Evolutionary conservation across 2,329 filamentous ascomycete species (phyloP).

Genomic region (Hymenoscyphus scutula): DNA sequence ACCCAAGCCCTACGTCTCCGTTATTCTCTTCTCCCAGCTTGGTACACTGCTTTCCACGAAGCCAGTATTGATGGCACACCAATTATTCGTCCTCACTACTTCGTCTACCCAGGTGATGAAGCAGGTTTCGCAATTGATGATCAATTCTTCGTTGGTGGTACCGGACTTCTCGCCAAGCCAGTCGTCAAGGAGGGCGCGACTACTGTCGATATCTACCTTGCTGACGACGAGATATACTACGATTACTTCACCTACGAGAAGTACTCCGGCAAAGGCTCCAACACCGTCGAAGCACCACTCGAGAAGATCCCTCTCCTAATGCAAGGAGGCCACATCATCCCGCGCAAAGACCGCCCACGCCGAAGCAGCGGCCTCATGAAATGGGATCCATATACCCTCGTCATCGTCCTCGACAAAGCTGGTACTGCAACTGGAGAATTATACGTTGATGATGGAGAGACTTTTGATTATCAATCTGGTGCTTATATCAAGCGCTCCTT

Average conservation of each 20-base stretch:
- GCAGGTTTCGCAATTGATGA: slow-evolving; percentile 85
- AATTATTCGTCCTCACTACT: slow-evolving; percentile 89
- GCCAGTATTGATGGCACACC: slow-evolving; percentile 80
- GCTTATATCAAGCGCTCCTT: slow-evolving; percentile 88
- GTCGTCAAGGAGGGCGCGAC: slow-evolving; percentile 74
- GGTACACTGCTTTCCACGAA: slow-evolving; percentile 96
- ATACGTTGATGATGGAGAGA: slow-evolving; percentile 92
- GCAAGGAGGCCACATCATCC: slow-evolving; percentile 88
- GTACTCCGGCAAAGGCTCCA: slow-evolving; percentile 67
- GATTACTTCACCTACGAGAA: slow-evolving; percentile 89
- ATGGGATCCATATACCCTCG: slow-evolving; percentile 91
- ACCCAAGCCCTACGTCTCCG: slow-evolving; percentile 83
- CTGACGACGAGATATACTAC: slow-evolving; percentile 87
- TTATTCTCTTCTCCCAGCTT: slow-evolving; percentile 85
- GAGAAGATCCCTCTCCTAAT: slow-evolving; percentile 88
- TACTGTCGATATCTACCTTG: slow-evolving; percentile 77
- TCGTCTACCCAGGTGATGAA: slow-evolving; percentile 84
- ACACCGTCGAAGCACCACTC: slow-evolving; percentile 70
- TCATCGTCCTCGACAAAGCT: slow-evolving; percentile 67
- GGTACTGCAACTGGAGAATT: slow-evolving; percentile 77
- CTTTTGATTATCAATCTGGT: slow-evolving; percentile 80
- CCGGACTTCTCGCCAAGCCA: slow-evolving; percentile 89
- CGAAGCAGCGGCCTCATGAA: slow-evolving; percentile 86
- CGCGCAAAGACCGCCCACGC: slow-evolving; percentile 82
- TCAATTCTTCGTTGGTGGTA: slow-evolving; percentile 86